Conservation (phyloP, 179 eudicot species). For the Nepenthes alata region DNA sequence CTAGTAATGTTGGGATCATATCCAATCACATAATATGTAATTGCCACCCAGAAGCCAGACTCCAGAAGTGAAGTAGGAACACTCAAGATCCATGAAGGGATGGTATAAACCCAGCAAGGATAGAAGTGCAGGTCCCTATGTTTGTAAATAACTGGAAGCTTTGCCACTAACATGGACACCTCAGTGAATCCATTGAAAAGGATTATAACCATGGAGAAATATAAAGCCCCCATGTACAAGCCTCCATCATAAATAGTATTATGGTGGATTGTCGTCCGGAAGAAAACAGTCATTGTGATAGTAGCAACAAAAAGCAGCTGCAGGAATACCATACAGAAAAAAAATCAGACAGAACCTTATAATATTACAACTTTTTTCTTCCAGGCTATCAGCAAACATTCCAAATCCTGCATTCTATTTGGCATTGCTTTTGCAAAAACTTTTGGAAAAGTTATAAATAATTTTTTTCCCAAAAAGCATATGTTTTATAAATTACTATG, state of each 20-base stretch:
- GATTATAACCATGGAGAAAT: conserved; percentile 83
- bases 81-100: conserved; percentile 79
- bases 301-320: conserved; percentile 84
- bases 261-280: conserved; percentile 68
- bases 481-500: too few species aligned
- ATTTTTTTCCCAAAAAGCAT: too few species aligned
- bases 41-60: conserved; percentile 78
- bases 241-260: conserved; percentile 73
- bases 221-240: conserved; percentile 67
- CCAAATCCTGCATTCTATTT: too few species aligned
- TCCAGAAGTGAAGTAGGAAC: conserved; percentile 77
- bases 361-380: too few species aligned
- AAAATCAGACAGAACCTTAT: not conserved
- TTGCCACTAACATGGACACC: conserved; percentile 79
- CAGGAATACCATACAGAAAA: conserved; percentile 10
- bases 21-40: conserved; percentile 82
- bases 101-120: conserved; percentile 80
- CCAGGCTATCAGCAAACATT: too few species aligned
- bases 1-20: conserved; percentile 65
- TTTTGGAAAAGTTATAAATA: too few species aligned
- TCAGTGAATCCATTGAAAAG: conserved; percentile 96
- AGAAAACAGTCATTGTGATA: conserved; percentile 88
- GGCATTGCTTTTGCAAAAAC: too few species aligned
- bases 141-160: conserved; percentile 86
- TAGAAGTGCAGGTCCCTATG: conserved; percentile 85